A percentile compares a stretch with the other conserved stretches of the same genome.
These are phyloP conservation scores for Coniella vitis DNA, from an alignment of 2,329 filamentous ascomycete species.

Conservation along the genomic window DNA sequence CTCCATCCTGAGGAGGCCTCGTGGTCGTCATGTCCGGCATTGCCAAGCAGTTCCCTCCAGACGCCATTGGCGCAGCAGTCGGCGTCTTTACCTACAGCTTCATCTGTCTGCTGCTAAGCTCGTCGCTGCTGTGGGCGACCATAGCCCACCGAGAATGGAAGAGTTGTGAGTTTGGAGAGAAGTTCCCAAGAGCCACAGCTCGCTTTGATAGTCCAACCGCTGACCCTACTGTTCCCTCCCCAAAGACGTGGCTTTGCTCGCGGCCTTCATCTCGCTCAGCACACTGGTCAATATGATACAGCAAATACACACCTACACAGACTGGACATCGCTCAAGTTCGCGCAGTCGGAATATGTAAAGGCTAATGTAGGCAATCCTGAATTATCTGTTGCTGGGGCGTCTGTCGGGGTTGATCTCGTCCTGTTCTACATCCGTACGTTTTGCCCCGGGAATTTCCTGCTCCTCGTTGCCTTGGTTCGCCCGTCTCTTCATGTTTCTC, in stretches of 20 bases:
- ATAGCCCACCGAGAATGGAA: slow-evolving; percentile 24
- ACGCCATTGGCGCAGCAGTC: slow-evolving; percentile 9
- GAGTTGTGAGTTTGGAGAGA: slow-evolving; percentile 30
- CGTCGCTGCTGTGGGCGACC: slow-evolving; percentile 10
- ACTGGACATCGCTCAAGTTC: slow-evolving; percentile 33
- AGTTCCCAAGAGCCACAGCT: neutral
- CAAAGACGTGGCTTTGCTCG: slow-evolving; percentile 33
- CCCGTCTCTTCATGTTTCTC: too few relatives aligned
- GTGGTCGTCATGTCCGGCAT: slow-evolving; percentile 10
- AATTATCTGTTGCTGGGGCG: slow-evolving; percentile 34
- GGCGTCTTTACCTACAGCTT: slow-evolving; percentile 13
- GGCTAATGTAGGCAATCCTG: slow-evolving; percentile 29
- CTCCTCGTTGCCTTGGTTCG: neutral
- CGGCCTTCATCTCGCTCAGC: slow-evolving; percentile 30
- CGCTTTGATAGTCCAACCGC: slow-evolving; percentile 5
- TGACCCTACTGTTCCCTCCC: neutral
- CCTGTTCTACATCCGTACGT: slow-evolving; percentile 42
- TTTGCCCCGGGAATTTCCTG: too few relatives aligned
- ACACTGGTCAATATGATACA: slow-evolving; percentile 34
- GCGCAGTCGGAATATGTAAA: slow-evolving; percentile 31
- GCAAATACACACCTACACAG: slow-evolving; percentile 33
- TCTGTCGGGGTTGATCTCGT: slow-evolving; percentile 34
- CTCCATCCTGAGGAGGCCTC: neutral
- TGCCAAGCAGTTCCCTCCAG: slow-evolving; percentile 8
- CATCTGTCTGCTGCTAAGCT: slow-evolving; percentile 10